Percentiles rank a stretch among this genome's conserved stretches.
Conservation (phyloP, 75 land plant genomes). For the Cryptomeria japonica region DNA sequence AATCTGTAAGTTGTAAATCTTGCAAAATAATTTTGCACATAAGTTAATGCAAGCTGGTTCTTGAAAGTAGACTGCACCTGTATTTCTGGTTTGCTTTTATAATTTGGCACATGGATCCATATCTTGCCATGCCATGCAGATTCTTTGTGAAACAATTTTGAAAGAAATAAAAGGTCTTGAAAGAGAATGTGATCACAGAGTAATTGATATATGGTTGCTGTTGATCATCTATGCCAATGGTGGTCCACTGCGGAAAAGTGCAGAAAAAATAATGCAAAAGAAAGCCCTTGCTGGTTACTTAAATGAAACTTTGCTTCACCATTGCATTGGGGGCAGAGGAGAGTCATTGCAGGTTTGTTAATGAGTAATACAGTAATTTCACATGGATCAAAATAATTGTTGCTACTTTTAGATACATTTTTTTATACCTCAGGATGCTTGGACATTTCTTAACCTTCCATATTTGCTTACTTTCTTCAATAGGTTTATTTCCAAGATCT, state of each 20-base stretch:
- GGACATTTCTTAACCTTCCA: not conserved
- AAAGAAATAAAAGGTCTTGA: conserved; percentile 71
- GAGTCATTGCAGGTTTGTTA: conserved; percentile 61
- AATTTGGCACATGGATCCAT: not conserved
- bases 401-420: not conserved
- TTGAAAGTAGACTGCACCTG: not conserved
- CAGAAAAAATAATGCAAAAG: conserved; percentile 58
- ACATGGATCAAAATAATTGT: not conserved
- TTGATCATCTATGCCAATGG: conserved; percentile 75
- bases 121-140: conserved; percentile 28
- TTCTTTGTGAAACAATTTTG: conserved; percentile 71
- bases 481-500: conserved; percentile 73
- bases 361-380: not conserved
- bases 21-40: not conserved
- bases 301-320: conserved; percentile 42
- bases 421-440: not conserved
- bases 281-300: conserved; percentile 64
- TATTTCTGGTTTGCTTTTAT: not conserved
- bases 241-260: conserved; percentile 59
- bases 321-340: conserved; percentile 64
- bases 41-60: not conserved
- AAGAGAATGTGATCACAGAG: conserved; percentile 65
- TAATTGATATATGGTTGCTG: conserved; percentile 82
- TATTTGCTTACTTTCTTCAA: not conserved
- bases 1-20: conserved; percentile 46